Base-by-base conservation (phyloP, 768 basidiomycete genomes). In the Termitomyces sp. region DNA sequence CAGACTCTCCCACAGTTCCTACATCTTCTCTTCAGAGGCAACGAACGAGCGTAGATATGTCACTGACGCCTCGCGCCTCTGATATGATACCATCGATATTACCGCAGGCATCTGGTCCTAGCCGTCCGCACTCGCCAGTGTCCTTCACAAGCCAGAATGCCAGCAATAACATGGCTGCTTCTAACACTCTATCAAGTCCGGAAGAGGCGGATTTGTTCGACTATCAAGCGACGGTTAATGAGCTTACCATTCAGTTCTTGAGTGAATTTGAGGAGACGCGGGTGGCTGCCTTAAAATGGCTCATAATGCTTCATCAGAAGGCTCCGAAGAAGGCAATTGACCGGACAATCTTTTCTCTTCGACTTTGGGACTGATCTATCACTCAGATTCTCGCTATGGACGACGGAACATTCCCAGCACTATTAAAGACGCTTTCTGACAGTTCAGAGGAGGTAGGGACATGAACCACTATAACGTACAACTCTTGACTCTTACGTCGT, bases 281-380 rank as follows among this genome's bases (percentile, higher is more conserved):
- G 53, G 93, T 98, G 5, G 94, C 95, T 32, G 95, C 96, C 2
- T 73, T 99, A 67, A 96, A 96, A 74, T 99, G 97, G 97, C 78
- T 99, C 43, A 88, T 97, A 60, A 99, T 99, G 97, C 77, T 99
- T 56, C 97, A 99, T 74, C 92, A 96, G 72, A 98, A 98, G 70
- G 94, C 95, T 12, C 97, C 97, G 0, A 92, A 89, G 76, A 96
- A 96, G 86, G 95, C 91, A 20, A 7, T 36, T 36, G 5, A 43
- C 29, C 5, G 63, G 50, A 11, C 55, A 29, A 20, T 20, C 4
- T 46, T 56, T 38, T 68, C 55, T 53, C 40, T 38, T 38, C 12
- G 12, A 12, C 7, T 36, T 12, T 15, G n/a, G 15, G 38, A 34
- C 10, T 56, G 11, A 40, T 36, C 52, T 37, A 38, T 9, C 49